Evolutionary conservation across 2,329 filamentous ascomycete genomes (phyloP), one percentile per base, ranked within the genome.

Genomic region (Ceratocystis smalleyi): DNA sequence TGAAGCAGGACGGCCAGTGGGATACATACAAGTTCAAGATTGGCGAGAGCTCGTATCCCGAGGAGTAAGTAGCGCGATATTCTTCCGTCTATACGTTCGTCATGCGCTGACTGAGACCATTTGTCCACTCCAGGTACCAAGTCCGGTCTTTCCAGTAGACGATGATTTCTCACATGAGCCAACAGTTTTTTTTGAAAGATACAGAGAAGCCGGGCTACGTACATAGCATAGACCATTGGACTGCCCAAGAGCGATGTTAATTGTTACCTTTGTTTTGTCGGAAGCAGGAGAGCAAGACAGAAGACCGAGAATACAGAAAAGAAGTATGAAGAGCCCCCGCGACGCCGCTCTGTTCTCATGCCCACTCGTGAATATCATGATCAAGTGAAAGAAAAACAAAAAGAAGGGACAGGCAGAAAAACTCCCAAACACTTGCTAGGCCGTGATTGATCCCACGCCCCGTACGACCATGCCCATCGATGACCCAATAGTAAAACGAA

Each of bases 11-110:
- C 57, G 79, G 80, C 54, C 73, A 78, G 67, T 83, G 83, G 77
- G 79, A 84, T 71, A 83, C 86, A 72, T 84, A 91, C 74, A 83
- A 86, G 75, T 84, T 95, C 71, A 75, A 76, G 68, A 75, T 78
- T 43, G 76, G 78, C 70, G 85, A 91, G 72, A 81, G 87, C 71
- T 81, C 86, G 66, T 96, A 95, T 75, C 77, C 81, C 43, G 79
- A 81, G 61, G 74, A 78, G 88, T 90, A 77, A 75, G 86, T 84
- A 17, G 45, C 57, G 24, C 5, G 27, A 32, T 5, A 61, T 15
- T 24, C 17, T 35, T 57, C n/a, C 19, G 2, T 19, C 8, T 57
- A 2, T 35, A 30, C 27, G 8, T 15, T 51, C 10, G 22, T 19
- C 40, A 64, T 40, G 65, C 72, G 70, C 75, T 75, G 70, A 75